These are phyloP conservation scores for Pythium sukuiense DNA, from an alignment of 352 stramenopile genomes.

Conservation along the genomic window DNA sequence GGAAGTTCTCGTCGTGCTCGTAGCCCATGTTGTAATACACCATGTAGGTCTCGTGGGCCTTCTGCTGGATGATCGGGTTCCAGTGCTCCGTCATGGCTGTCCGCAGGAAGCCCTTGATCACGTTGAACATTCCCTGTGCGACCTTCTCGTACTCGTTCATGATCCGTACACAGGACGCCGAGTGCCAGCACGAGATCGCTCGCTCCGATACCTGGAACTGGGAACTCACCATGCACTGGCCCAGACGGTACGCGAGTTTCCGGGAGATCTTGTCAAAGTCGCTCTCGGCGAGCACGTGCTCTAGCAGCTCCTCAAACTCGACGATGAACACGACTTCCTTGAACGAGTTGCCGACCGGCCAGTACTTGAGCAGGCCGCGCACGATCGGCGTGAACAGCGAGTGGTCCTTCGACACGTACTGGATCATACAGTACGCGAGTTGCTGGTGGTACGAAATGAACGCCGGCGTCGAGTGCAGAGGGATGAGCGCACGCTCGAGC, in stretches of 20 bases:
- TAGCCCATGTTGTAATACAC: constrained; percentile 91
- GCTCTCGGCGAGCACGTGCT: constrained; percentile 78
- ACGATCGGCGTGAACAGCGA: constrained; percentile 84
- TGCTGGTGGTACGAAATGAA: constrained; percentile 90
- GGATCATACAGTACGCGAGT: constrained; percentile 89
- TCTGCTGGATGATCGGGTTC: constrained; percentile 86
- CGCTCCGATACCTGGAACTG: constrained; percentile 87
- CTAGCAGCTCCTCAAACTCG: constrained; percentile 87
- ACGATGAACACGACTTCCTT: constrained; percentile 90
- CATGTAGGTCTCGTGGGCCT: constrained; percentile 83
- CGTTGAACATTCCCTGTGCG: constrained; percentile 79
- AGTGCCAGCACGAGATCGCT: constrained; percentile 83
- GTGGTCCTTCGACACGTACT: constrained; percentile 90
- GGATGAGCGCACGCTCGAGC: constrained; percentile 82
- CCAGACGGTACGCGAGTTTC: constrained; percentile 60
- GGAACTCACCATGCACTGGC: constrained; percentile 78
- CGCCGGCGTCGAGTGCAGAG: constrained; percentile 80
- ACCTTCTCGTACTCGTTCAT: constrained; percentile 91
- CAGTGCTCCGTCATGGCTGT: constrained; percentile 59
- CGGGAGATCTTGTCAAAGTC: constrained; percentile 71
- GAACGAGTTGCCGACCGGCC: constrained; percentile 85
- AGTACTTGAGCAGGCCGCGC: constrained; percentile 77
- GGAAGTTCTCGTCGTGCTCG: constrained; percentile 62
- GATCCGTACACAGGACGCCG: constrained; percentile 74
- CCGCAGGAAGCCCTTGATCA: constrained; percentile 75